Percentiles rank a stretch among this genome's conserved stretches.
These are phyloP conservation scores for Mucor plumbeus DNA, from an alignment of 371 early-diverging fungal species.

Conservation along the genomic window DNA sequence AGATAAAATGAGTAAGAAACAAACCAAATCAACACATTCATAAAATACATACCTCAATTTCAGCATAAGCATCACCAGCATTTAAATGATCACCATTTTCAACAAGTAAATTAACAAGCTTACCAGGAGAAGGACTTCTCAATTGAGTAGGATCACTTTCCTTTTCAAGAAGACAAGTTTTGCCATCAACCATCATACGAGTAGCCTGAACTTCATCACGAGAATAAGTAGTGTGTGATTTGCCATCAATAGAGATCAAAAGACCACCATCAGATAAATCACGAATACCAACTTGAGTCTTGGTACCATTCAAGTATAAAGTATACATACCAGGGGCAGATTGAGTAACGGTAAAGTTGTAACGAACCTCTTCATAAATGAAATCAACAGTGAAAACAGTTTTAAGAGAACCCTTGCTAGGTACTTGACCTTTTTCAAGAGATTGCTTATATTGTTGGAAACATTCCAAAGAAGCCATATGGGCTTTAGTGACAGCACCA, in stretches of 20 bases:
- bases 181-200: constrained; percentile 89
- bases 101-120: constrained; percentile 90
- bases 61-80: constrained; percentile 93
- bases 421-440: constrained; percentile 93
- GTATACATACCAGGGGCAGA: constrained; percentile 84
- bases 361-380: constrained; percentile 89
- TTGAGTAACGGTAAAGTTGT: constrained; percentile 82
- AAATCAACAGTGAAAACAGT: constrained; percentile 85
- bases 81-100: constrained; percentile 92
- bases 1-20: constrained; percentile 1
- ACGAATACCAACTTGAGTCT: constrained; percentile 81
- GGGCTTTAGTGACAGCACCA: constrained; percentile 92
- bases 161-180: constrained; percentile 92
- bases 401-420: constrained; percentile 74
- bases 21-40: constrained; percentile 6
- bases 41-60: constrained; percentile 80
- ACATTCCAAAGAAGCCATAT: constrained; percentile 63
- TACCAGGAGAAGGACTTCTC: constrained; percentile 96
- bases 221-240: constrained; percentile 89
- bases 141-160: constrained; percentile 96
- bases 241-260: constrained; percentile 88
- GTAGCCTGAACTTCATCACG: constrained; percentile 91
- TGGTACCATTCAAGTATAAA: constrained; percentile 83
- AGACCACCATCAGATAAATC: constrained; percentile 92
- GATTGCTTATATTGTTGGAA: constrained; percentile 77